Evolutionary conservation across 1,284 basidiomycete species (phyloP), one percentile per base, ranked within the genome.

Genomic region (Vanrija humicola): DNA sequence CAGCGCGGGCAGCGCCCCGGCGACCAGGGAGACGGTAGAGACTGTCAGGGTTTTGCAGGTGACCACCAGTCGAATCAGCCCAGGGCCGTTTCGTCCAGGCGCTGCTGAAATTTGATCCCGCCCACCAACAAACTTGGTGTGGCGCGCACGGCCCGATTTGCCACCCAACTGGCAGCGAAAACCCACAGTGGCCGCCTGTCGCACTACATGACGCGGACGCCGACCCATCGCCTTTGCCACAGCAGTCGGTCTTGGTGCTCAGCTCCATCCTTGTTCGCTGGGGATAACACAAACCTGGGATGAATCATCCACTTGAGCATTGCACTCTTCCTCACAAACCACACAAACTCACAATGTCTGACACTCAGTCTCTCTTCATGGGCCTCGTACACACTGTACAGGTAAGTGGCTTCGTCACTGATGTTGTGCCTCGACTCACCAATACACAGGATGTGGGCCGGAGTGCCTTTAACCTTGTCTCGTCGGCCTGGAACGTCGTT

Each of bases 371-470:
- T 34, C 34, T 68, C 38, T 25, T 70, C 50, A 48, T 64, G 48
- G 66, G 67, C 15, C 26, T 69, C 49, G 59, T 55, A 50, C 56
- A 68, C 50, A 62, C 60, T 15, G 34, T 70, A 56, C 56, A 72
- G 57, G 70, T 67, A 45, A 47, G 66, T 7, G 34, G 5, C 18
- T 9, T 5, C 5, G 16, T 15, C 34, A 4, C 42, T 38, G 34
- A 23, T 25, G 3, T 42, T 15, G 18, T 19, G 19, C 43, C 28
- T 18, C 23, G 43, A 15, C 25, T 25, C n/a, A 29, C 44, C 21
- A 25, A 25, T 7, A 45, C 23, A 45, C 12, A 73, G 70, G 65
- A 66, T 16, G 21, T 71, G 29, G 38, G 67, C 40, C 64, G 67
- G 46, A 62, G 55, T 46, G 56, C 65, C 58, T 46, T 63, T 14